phyloP scores from a whole-genome alignment of 805 yeast genomes.

The Yarrowia deformans region DNA sequence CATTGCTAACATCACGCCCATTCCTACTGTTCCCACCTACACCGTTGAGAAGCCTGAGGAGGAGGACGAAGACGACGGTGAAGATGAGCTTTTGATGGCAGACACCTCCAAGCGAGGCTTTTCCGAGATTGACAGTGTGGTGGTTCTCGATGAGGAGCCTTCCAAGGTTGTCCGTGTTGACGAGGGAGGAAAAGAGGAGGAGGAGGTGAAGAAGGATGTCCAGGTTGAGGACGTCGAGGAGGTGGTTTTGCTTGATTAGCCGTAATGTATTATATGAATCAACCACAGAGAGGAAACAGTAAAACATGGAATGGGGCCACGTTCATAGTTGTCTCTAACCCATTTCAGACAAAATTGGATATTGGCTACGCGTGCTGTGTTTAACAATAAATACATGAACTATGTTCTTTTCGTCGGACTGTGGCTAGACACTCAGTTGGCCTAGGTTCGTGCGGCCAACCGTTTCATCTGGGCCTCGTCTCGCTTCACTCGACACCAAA shows the following conservation, averaged over 20 bases:
- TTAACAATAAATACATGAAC: conserved; percentile 23
- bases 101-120: conserved; percentile 21
- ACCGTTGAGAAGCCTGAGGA: conserved; percentile 4
- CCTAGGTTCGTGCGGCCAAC: neutral
- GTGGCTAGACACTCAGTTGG: too few species aligned
- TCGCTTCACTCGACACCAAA: conserved; percentile 86
- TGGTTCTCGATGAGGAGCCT: conserved; percentile 28
- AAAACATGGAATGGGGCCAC: too few species aligned
- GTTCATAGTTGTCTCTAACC: too few species aligned
- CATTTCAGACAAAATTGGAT: too few species aligned
- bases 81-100: neutral
- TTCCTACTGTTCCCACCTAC: conserved; percentile 25
- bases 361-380: too few species aligned
- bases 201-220: neutral
- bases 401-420: conserved; percentile 1
- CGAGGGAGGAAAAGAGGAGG: neutral
- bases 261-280: neutral
- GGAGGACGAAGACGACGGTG: conserved; percentile 5
- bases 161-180: conserved; percentile 7
- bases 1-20: neutral
- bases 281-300: neutral
- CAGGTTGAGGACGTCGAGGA: conserved; percentile 9
- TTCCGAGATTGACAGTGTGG: conserved; percentile 16
- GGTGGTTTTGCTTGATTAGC: conserved; percentile 19
- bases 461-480: conserved; percentile 39